These are phyloP conservation scores for Rusavskia elegans DNA, from an alignment of 495 filamentous ascomycete genomes.

Conservation along the genomic window DNA sequence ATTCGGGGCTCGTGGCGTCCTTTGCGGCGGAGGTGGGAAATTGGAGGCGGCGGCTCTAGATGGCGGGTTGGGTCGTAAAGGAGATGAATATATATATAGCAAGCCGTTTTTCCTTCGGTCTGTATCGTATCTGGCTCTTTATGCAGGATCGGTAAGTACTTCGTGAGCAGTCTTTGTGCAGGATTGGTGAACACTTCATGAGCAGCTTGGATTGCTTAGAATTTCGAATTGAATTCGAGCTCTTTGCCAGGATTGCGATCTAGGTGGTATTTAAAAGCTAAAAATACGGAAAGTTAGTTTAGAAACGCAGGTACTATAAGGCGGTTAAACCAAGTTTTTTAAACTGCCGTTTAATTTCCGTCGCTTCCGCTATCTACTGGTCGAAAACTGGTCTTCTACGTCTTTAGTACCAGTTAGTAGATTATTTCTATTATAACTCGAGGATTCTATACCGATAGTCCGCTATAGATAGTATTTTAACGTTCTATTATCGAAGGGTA, in stretches of 20 bases:
- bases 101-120: slow-evolving; percentile 35
- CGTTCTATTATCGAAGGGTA: not conserved
- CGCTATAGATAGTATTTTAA: not conserved
- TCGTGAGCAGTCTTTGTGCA: too few species aligned
- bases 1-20: slow-evolving; percentile 15
- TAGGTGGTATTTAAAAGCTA: slow-evolving; percentile 74
- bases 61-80: slow-evolving; percentile 12
- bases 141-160: slow-evolving; percentile 46
- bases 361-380: slow-evolving; percentile 48
- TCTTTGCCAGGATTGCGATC: slow-evolving; percentile 80
- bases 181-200: slow-evolving; percentile 76
- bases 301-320: not conserved
- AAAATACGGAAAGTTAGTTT: slow-evolving; percentile 1
- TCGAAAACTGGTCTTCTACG: slow-evolving; percentile 22
- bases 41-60: slow-evolving; percentile 11
- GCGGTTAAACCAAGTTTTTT: slow-evolving; percentile 52
- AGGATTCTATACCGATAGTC: not conserved
- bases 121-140: slow-evolving; percentile 61
- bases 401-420: not conserved
- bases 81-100: slow-evolving; percentile 7
- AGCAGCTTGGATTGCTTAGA: slow-evolving; percentile 72
- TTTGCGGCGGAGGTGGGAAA: slow-evolving; percentile 16
- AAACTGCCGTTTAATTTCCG: slow-evolving; percentile 76
- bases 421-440: not conserved
- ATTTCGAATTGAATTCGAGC: slow-evolving; percentile 58